Conservation (phyloP, 2,329 filamentous ascomycete species). For the Alternaria infectoria region DNA sequence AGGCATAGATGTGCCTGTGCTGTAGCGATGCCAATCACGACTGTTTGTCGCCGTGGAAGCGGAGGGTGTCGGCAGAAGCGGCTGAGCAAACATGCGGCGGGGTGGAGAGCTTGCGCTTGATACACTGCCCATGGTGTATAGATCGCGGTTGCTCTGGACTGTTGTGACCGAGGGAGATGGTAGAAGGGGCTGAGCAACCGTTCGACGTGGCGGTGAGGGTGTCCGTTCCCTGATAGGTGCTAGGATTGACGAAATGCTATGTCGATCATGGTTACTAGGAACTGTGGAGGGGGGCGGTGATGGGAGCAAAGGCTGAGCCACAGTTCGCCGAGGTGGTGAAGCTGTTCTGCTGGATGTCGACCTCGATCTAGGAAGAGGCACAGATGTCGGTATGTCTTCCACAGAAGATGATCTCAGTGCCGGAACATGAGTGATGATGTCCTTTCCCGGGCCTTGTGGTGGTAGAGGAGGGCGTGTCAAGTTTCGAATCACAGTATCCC, state of each 20-base stretch:
- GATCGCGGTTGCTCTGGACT: slow-evolving; percentile 29
- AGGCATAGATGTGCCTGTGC: slow-evolving; percentile 37
- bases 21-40: slow-evolving; percentile 27
- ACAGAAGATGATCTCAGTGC: slow-evolving; percentile 23
- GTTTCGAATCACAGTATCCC: slow-evolving; percentile 44
- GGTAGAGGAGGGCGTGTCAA: slow-evolving; percentile 33
- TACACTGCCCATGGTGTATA: slow-evolving; percentile 3
- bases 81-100: slow-evolving; percentile 31
- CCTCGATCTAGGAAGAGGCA: slow-evolving; percentile 22
- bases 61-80: slow-evolving; percentile 39
- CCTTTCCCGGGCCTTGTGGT: slow-evolving; percentile 20
- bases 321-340: slow-evolving; percentile 27
- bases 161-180: slow-evolving; percentile 40
- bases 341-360: slow-evolving; percentile 11
- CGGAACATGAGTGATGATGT: slow-evolving; percentile 42
- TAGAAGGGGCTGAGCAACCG: slow-evolving; percentile 38
- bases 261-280: slow-evolving; percentile 27
- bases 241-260: slow-evolving; percentile 30
- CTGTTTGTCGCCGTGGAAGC: slow-evolving; percentile 34
- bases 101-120: slow-evolving; percentile 12
- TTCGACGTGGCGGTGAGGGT: slow-evolving; percentile 25
- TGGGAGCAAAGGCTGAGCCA: slow-evolving; percentile 42
- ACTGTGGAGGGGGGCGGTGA: slow-evolving; percentile 40
- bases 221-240: slow-evolving; percentile 32
- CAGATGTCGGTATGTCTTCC: slow-evolving; percentile 25